A percentile compares a stretch with the other conserved stretches of the same genome.
phyloP scores from a whole-genome alignment of 805 yeast genomes.

The Nadsonia fulvescens region DNA sequence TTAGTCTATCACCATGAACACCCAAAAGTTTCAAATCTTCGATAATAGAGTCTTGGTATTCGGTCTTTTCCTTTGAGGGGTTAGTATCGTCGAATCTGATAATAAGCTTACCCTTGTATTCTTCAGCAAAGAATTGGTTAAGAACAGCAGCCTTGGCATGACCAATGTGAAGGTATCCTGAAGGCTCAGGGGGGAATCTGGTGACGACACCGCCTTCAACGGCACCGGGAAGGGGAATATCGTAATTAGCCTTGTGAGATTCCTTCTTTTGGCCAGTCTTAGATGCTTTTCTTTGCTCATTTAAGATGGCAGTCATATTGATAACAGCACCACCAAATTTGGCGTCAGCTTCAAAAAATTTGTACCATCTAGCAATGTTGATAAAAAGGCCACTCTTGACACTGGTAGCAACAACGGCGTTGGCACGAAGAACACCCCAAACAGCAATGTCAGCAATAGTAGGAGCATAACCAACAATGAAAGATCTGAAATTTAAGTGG shows the following conservation, averaged over 20 bases:
- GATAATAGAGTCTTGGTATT: slow-evolving; percentile 83
- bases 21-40: slow-evolving; percentile 86
- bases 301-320: slow-evolving; percentile 44
- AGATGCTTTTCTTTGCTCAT: slow-evolving; percentile 55
- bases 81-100: slow-evolving; percentile 97
- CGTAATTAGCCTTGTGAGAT: slow-evolving; percentile 85
- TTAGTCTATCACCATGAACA: slow-evolving; percentile 73
- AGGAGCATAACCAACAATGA: slow-evolving; percentile 44
- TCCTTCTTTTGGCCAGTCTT: slow-evolving; percentile 60
- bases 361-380: slow-evolving; percentile 90
- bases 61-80: slow-evolving; percentile 90
- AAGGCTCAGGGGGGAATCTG: slow-evolving; percentile 98
- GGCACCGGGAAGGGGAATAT: slow-evolving; percentile 84
- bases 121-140: slow-evolving; percentile 91
- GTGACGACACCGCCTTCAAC: slow-evolving; percentile 90
- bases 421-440: slow-evolving; percentile 90
- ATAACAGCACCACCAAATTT: slow-evolving; percentile 62
- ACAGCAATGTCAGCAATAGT: slow-evolving; percentile 70
- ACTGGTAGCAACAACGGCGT: slow-evolving; percentile 82
- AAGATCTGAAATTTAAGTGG: slow-evolving; percentile 74
- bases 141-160: slow-evolving; percentile 97
- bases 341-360: slow-evolving; percentile 30
- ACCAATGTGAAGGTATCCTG: slow-evolving; percentile 97
- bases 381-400: slow-evolving; percentile 68
- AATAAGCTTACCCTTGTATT: slow-evolving; percentile 89